Percentiles rank a stretch among this genome's conserved stretches.
Evolutionary conservation across 805 yeast genomes (phyloP).

Genomic region (Helenozyma baotianmanensis): DNA sequence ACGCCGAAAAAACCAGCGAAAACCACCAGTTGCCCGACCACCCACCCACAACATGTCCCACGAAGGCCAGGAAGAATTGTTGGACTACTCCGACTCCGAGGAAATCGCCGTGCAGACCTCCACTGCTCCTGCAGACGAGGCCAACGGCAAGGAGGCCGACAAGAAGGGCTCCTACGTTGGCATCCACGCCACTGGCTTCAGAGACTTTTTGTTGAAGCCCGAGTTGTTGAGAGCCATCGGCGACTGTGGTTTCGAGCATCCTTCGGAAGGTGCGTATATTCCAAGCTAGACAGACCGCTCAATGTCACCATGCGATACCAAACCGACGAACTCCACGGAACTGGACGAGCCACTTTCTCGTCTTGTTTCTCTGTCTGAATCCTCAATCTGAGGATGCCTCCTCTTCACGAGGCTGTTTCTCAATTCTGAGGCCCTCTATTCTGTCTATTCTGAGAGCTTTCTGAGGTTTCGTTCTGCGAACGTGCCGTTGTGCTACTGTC

Average conservation of each 20-base stretch:
- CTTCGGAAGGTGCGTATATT: conserved; percentile 86
- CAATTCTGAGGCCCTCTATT: background rate
- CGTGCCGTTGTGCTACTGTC: no score
- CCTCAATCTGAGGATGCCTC: no score
- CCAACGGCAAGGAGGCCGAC: conserved; percentile 57
- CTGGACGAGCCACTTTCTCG: no score
- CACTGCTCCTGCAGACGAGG: conserved; percentile 48
- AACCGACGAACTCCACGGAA: no score
- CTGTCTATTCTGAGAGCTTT: background rate
- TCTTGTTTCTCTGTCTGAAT: no score
- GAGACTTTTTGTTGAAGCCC: conserved; percentile 94
- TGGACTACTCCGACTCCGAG: conserved; percentile 98
- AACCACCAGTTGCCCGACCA: background rate
- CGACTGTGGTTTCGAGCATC: conserved; percentile 99
- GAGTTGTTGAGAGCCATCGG: conserved; percentile 96
- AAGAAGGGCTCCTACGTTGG: conserved; percentile 98
- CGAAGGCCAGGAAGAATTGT: conserved; percentile 98
- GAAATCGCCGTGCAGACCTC: conserved; percentile 69
- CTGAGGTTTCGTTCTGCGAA: background rate
- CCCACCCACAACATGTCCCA: conserved; percentile 57
- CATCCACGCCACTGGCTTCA: conserved; percentile 96
- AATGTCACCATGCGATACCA: no score
- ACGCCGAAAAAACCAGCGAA: background rate
- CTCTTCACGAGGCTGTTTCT: no score
- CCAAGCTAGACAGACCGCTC: no score